Evolutionary conservation across 441 rosid species (phyloP).

Genomic region (Erodium trifolium): DNA sequence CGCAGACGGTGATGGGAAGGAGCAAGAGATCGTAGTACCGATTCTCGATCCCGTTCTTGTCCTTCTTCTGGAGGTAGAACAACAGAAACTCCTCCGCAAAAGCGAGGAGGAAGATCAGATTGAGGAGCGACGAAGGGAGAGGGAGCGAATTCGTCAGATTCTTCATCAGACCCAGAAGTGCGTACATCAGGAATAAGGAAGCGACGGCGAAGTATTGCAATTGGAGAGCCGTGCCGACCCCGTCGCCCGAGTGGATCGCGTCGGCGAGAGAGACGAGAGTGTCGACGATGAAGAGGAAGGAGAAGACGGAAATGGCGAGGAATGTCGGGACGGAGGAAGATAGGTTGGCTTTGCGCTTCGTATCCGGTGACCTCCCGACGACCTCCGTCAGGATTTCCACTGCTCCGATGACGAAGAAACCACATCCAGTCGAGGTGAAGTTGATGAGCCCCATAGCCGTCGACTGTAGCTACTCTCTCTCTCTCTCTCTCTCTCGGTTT

Average conservation of each 20-base stretch:
- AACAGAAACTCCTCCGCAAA: conserved; percentile 65
- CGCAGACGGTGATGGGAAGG: conserved; percentile 57
- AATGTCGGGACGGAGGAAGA: conserved; percentile 21
- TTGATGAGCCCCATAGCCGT: conserved; percentile 41
- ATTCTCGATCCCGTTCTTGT: conserved; percentile 62
- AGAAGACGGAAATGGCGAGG: conserved; percentile 29
- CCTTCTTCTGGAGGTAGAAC: conserved; percentile 63
- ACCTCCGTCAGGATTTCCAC: conserved; percentile 34
- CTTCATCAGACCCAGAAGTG: conserved; percentile 35
- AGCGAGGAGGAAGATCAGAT: conserved; percentile 49
- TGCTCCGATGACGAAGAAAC: conserved; percentile 45
- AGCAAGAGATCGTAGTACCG: conserved; percentile 73
- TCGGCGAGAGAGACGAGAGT: conserved; percentile 47
- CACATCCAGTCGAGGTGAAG: conserved; percentile 44
- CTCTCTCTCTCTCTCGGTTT: no score
- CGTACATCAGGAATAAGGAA: conserved; percentile 43
- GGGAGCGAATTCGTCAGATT: conserved; percentile 21
- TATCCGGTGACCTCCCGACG: conserved; percentile 27
- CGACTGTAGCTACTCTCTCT: neutral
- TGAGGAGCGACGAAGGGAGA: conserved; percentile 40
- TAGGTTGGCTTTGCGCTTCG: conserved; percentile 14
- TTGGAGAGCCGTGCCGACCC: conserved; percentile 58
- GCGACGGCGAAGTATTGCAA: conserved; percentile 52
- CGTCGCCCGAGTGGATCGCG: conserved; percentile 41
- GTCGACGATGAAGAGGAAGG: conserved; percentile 41